Conservation (phyloP, 140 eudicot species). For the Oenanthe javanica region DNA sequence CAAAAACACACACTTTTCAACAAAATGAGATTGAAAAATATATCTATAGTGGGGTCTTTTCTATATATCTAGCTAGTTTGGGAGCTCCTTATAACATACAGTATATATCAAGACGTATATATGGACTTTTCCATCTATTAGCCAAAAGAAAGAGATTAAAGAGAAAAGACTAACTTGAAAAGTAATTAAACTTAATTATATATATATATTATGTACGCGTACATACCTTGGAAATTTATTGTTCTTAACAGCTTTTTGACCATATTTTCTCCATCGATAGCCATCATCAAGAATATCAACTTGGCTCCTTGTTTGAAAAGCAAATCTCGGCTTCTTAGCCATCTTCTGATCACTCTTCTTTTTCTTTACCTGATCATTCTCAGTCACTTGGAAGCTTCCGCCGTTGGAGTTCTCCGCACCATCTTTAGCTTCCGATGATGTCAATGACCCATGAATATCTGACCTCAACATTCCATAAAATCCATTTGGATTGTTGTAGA, state of each 20-base stretch:
- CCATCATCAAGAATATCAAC: constrained; percentile 72
- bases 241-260: constrained; percentile 56
- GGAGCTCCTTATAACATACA: not conserved
- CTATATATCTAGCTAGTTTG: not conserved
- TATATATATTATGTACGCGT: not conserved
- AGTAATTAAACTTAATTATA: not conserved
- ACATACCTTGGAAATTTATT: constrained; percentile 47
- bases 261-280: constrained; percentile 57
- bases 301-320: constrained; percentile 84
- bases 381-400: constrained; percentile 2
- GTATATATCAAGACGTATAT: not conserved
- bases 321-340: constrained; percentile 45
- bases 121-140: not conserved
- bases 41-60: constrained; percentile 2
- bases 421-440: not conserved
- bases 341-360: constrained; percentile 37
- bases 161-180: not conserved
- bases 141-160: not conserved
- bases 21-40: not conserved
- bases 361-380: not conserved
- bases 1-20: not conserved
- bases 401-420: not conserved
- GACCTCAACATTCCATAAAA: not conserved
- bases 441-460: not conserved
- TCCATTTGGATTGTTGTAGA: constrained; percentile 7